Evolutionary conservation across 2,329 filamentous ascomycete species (phyloP).

Genomic region (Lachnellula arida): DNA sequence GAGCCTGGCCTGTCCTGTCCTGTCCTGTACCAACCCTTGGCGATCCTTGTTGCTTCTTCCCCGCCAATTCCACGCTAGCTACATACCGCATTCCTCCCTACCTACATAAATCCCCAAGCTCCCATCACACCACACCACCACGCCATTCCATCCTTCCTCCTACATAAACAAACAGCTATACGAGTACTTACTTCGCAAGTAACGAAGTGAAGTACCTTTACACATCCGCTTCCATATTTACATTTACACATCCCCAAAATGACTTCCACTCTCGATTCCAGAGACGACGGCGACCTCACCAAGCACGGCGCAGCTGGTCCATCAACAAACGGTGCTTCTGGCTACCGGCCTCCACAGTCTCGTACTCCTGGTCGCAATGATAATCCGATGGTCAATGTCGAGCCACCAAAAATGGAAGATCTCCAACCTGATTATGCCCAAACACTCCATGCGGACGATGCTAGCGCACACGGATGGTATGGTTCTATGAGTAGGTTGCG

Average conservation of each 20-base stretch:
- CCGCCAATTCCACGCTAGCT: background rate
- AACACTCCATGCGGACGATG: constrained; percentile 56
- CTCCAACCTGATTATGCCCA: constrained; percentile 69
- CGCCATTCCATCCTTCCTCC: background rate
- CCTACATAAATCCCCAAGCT: background rate
- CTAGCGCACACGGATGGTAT: constrained; percentile 82
- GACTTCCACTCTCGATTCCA: constrained; percentile 12
- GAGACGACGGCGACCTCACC: constrained; percentile 10
- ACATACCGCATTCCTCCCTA: background rate
- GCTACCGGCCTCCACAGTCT: constrained; percentile 11
- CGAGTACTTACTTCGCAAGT: background rate
- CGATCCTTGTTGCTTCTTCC: background rate
- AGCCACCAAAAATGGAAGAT: constrained; percentile 77
- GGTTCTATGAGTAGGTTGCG: constrained; percentile 68
- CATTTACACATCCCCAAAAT: constrained; percentile 6
- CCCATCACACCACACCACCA: background rate
- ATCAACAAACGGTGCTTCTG: constrained; percentile 29
- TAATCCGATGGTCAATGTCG: constrained; percentile 58
- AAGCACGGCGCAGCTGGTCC: constrained; percentile 10
- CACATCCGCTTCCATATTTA: background rate
- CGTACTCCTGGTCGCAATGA: constrained; percentile 23
- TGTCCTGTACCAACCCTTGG: background rate
- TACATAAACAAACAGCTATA: background rate
- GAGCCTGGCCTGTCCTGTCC: no score
- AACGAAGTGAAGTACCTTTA: background rate